Evolutionary conservation across 305 asterid species (phyloP).

Genomic region (Withania somnifera): DNA sequence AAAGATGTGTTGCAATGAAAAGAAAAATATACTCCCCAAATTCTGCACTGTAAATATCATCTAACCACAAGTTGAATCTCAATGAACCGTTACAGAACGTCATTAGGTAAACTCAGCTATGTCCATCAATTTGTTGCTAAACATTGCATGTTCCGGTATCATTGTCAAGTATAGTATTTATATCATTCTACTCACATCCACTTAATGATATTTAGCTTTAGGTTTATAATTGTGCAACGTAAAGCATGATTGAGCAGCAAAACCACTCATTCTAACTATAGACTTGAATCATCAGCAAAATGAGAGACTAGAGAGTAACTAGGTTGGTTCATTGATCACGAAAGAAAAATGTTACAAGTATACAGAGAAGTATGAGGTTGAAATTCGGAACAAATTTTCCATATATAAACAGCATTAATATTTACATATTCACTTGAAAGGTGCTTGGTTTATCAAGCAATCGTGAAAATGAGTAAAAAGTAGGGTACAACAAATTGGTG

Average conservation of each 20-base stretch:
- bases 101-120: constrained; percentile 15
- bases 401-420: not conserved
- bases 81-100: not conserved
- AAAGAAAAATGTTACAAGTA: not conserved
- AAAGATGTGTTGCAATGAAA: not conserved
- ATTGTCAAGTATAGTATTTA: not conserved
- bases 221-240: not conserved
- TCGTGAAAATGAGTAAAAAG: not conserved
- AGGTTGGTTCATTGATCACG: not conserved
- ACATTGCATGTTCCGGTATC: not conserved
- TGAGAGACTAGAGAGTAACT: not conserved
- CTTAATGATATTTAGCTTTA: no score
- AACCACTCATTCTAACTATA: not conserved
- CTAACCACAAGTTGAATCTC: not conserved
- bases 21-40: not conserved
- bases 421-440: not conserved
- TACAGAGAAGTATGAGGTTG: not conserved
- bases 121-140: constrained; percentile 26
- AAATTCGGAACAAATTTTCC: not conserved
- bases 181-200: not conserved
- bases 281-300: not conserved
- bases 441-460: not conserved
- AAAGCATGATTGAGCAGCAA: not conserved
- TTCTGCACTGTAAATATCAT: not conserved
- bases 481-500: not conserved